These are phyloP conservation scores for Saccharomycopsis amapae DNA, from an alignment of 805 yeast genomes.

Conservation along the genomic window DNA sequence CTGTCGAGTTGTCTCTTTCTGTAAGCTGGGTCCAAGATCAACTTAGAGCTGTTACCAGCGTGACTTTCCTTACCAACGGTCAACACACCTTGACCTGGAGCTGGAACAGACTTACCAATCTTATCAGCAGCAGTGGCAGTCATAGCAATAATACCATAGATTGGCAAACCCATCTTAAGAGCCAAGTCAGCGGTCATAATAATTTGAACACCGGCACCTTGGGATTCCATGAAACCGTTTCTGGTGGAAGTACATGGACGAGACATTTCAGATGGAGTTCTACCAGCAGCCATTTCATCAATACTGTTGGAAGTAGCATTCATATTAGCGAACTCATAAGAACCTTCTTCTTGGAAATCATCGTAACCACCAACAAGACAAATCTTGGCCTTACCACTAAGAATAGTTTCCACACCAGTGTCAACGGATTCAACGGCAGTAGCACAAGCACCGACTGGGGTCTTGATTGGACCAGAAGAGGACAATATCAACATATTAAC, in stretches of 20 bases:
- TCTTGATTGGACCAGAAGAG: conserved; percentile 97
- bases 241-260: conserved; percentile 96
- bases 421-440: conserved; percentile 98
- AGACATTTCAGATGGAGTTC: conserved; percentile 98
- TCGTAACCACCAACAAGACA: conserved; percentile 98
- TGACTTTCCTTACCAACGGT: conserved; percentile 95
- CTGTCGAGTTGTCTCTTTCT: conserved; percentile 83
- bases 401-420: conserved; percentile 88
- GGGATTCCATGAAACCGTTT: conserved; percentile 98
- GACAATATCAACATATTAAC: conserved; percentile 96
- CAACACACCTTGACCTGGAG: conserved; percentile 99
- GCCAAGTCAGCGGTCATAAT: conserved; percentile 95
- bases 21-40: conserved; percentile 82
- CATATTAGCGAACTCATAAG: conserved; percentile 97
- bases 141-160: conserved; percentile 89
- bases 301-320: conserved; percentile 91
- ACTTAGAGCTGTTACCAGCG: conserved; percentile 36
- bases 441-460: conserved; percentile 99
- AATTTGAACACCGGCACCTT: conserved; percentile 97
- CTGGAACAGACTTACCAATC: conserved; percentile 98
- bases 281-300: conserved; percentile 87
- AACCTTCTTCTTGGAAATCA: conserved; percentile 99
- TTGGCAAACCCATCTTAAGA: conserved; percentile 97
- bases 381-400: conserved; percentile 90
- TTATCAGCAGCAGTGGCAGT: conserved; percentile 97